A percentile compares a stretch with the other conserved stretches of the same genome.
phyloP scores from a whole-genome alignment of 768 basidiomycete genomes.

The Pleurotus citrinopileatus region DNA sequence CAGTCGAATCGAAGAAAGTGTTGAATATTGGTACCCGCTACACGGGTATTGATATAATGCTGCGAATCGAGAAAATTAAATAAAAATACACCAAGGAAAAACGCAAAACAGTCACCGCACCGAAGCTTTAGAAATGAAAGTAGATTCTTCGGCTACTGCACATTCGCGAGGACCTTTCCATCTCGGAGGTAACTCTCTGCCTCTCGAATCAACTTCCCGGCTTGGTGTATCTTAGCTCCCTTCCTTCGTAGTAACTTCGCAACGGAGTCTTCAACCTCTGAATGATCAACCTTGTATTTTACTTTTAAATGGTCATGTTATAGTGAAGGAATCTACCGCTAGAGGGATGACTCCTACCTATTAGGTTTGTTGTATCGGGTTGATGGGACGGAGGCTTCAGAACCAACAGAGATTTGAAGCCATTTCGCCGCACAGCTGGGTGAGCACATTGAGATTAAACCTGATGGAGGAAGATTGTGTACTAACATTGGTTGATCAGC shows the following conservation, averaged over 20 bases:
- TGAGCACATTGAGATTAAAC: not conserved
- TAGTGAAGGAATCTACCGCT: not conserved
- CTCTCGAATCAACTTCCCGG: not conserved
- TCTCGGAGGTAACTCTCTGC: not conserved
- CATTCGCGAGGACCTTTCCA: not conserved
- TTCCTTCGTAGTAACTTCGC: not conserved
- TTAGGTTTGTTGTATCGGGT: not conserved
- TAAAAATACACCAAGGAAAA: too few species aligned
- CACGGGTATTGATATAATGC: too few species aligned
- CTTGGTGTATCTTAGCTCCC: slow-evolving; percentile 1
- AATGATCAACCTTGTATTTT: not conserved
- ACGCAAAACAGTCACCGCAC: too few species aligned
- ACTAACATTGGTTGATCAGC: not conserved
- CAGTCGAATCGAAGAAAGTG: too few species aligned
- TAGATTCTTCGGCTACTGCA: not conserved
- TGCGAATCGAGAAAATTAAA: too few species aligned
- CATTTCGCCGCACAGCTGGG: not conserved
- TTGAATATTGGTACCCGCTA: too few species aligned
- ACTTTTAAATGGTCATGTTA: not conserved
- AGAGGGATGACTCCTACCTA: not conserved
- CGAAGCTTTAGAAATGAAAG: too few species aligned
- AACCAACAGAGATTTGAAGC: not conserved
- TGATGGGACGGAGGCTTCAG: not conserved
- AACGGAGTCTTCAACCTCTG: not conserved
- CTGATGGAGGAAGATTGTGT: too few species aligned